A percentile compares a stretch with the other conserved stretches of the same genome.
phyloP scores from a whole-genome alignment of 306 rosid species.

The apple (Malus domestica) region DNA sequence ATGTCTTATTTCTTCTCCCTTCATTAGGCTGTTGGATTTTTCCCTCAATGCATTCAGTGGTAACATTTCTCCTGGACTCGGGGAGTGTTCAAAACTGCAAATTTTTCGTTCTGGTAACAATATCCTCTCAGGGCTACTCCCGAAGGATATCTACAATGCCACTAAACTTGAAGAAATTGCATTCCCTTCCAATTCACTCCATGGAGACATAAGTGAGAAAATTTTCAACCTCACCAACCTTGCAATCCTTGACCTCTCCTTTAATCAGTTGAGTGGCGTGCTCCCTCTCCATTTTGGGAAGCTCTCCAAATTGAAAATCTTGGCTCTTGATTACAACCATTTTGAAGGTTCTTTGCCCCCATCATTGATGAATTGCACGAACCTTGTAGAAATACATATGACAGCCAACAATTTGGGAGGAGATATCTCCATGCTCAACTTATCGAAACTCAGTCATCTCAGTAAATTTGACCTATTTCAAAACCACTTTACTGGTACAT shows the following conservation, averaged over 20 bases:
- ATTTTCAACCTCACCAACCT: not conserved
- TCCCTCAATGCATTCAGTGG: not conserved
- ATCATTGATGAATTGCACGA: not conserved
- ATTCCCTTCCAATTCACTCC: not conserved
- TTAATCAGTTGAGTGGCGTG: not conserved
- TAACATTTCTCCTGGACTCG: not conserved
- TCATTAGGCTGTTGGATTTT: not conserved
- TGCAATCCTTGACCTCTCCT: not conserved
- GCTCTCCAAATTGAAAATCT: not conserved
- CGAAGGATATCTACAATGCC: not conserved
- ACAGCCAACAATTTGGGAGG: no score
- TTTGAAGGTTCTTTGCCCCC: not conserved
- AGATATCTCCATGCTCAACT: no score
- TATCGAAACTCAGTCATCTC: no score
- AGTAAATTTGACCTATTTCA: no score
- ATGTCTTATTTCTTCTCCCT: not conserved
- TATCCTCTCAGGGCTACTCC: not conserved
- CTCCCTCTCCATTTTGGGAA: not conserved
- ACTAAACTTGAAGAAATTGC: not conserved
- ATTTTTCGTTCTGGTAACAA: not conserved
- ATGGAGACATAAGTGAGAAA: not conserved
- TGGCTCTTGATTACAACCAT: not conserved
- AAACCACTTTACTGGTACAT: no score
- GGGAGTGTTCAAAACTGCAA: not conserved
- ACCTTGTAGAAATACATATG: not conserved